Evolutionary conservation across 768 basidiomycete species (phyloP), one percentile per base, ranked within the genome.

Genomic region (Amanita pallidorosea): DNA sequence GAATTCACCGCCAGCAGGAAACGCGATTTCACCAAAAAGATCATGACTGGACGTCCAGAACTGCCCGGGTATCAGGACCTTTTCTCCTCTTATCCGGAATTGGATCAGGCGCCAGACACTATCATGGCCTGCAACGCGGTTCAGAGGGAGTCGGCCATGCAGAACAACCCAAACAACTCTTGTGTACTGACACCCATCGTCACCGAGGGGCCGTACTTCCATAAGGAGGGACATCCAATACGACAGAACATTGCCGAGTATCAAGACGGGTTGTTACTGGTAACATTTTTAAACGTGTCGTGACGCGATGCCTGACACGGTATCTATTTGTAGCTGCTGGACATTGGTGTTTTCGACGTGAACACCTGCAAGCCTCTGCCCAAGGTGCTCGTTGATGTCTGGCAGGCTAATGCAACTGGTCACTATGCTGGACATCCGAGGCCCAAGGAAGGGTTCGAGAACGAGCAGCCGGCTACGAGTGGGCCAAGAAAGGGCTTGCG

Each of bases 361-460:
- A 72, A 79, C 54, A 78, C 77, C 13, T 79, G 77, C 62, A 62
- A 71, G 53, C 76, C 77, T 4, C 64, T 77, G 0, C 75, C 76
- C 0, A 75, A 79, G 48, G 74, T 76, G 31, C 66, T 79, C n/a
- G 76, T 79, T 3, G 77, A 79, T 53, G 73, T 79, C 38, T 79
- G 77, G 77, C 74, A 76, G 54, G 75, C 76, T 3, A 79, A 79
- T 53, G 72, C 77, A 5, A 79, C 77, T 1, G 77, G 77, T 0
- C 65, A 65, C 47, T 79, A 79, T 52, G 71, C 76, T n/a, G 75
- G 74, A 1, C 77, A 77, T 49, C 76, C 77, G 0, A 56, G 60
- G 0, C 76, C 76, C n/a, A 61, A 61, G 11, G 70, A 72, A 1
- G 66, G 75, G 29, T 65, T 75, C 33, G 55, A 58, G 9, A 55